phyloP scores from a whole-genome alignment of 176 grass and related monocot species.

The Musa itinerans region DNA sequence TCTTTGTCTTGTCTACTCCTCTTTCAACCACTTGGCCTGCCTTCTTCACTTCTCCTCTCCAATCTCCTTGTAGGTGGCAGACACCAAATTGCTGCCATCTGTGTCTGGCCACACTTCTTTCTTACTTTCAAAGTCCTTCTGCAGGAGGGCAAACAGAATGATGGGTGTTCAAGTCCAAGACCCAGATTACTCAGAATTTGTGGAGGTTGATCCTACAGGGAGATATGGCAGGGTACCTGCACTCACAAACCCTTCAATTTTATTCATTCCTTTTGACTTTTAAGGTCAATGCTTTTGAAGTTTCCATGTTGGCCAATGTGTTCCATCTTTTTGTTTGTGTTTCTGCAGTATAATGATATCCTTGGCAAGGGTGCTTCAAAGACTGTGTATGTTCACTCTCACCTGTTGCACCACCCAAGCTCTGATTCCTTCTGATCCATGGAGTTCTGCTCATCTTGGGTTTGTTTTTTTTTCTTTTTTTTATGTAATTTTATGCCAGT shows the following conservation, averaged over 20 bases:
- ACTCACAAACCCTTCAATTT: conserved; percentile 10
- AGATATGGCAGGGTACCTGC: conserved; percentile 82
- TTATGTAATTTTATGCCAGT: conserved; percentile 22
- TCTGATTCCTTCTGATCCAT: neutral
- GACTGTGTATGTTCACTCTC: conserved; percentile 70
- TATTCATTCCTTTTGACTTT: conserved; percentile 7
- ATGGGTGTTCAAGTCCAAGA: conserved; percentile 33
- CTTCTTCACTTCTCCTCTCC: neutral
- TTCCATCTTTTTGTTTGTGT: conserved; percentile 21
- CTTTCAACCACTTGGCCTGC: neutral
- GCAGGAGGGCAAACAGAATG: conserved; percentile 22
- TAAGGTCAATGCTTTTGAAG: too few relatives aligned
- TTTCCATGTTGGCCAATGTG: neutral
- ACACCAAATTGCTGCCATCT: neutral
- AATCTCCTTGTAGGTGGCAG: too few relatives aligned
- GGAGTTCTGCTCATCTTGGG: neutral
- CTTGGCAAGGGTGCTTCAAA: conserved; percentile 96
- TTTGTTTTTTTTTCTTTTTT: neutral
- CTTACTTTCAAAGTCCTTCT: neutral
- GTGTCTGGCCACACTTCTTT: neutral
- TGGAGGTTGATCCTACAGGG: conserved; percentile 77
- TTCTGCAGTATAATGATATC: conserved; percentile 60
- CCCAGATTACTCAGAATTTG: conserved; percentile 47
- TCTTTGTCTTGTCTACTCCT: neutral
- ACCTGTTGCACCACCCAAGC: neutral